Evolutionary conservation across 2,329 filamentous ascomycete species (phyloP), one percentile per base, ranked within the genome.

Genomic region (Hortaea werneckii): DNA sequence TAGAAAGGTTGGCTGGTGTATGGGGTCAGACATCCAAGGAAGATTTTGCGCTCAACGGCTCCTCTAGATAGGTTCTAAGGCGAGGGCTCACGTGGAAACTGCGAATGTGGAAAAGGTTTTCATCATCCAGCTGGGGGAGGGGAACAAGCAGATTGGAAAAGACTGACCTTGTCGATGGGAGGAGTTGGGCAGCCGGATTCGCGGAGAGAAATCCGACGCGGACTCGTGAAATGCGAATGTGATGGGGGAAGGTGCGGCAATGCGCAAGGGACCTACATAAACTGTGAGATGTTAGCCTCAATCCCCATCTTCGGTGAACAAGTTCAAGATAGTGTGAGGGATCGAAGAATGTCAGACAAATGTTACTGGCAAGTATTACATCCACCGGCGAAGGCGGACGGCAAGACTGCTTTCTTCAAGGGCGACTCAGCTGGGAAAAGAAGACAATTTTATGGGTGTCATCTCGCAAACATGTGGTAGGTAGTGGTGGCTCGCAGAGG

Each of bases 311-410:
- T 20, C 20, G 2, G 20, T 20, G 20, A 20, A 20, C 20, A 20
- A 20, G 20, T 20, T 20, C 20, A 20, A 20, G 20, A 20, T 20
- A 20, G 20, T 20, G 20, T 40, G 32, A 20, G 13, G 28, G n/a
- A 20, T 26, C 20, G 4, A 20, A 20, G 20, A 30, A 54, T 58
- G 70, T 87, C 84, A 87, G 84, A 85, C 80, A 80, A 77, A 72
- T 69, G 74, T 82, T 88, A 88, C 85, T 89, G 85, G 85, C 85
- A 85, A 88, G 85, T 88, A 88, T 65, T 54, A 83, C 85, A 86
- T 81, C 79, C 76, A 63, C 67, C 73, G 72, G 76, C 70, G 71
- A 72, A 69, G 69, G 70, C 63, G 72, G 79, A 82, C 81, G 79
- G 73, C 77, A 72, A 83, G 77, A 76, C 74, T 72, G 71, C 64